Evolutionary conservation across 805 yeast genomes (phyloP).

Genomic region (Pichia scutulata): DNA sequence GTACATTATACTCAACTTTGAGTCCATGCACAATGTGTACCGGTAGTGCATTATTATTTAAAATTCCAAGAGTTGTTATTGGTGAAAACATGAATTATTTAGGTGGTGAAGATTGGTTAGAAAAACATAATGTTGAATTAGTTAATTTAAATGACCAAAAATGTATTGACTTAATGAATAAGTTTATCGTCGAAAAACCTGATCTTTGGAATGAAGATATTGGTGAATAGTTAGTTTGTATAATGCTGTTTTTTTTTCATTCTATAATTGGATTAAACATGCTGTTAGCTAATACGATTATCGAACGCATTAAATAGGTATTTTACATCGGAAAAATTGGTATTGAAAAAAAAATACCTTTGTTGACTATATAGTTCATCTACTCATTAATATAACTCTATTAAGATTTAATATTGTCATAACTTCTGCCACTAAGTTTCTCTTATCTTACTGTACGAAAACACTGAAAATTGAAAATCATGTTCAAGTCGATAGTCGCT

Average conservation of each 20-base stretch:
- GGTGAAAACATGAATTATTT: conserved; percentile 81
- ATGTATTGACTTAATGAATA: conserved; percentile 66
- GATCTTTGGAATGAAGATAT: conserved; percentile 77
- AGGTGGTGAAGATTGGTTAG: conserved; percentile 77
- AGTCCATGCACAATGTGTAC: conserved; percentile 96
- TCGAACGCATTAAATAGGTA: too few relatives aligned
- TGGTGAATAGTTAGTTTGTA: conserved; percentile 32
- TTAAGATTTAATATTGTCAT: too few relatives aligned
- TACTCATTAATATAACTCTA: too few relatives aligned
- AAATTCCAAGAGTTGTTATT: conserved; percentile 76
- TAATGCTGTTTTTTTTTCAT: too few relatives aligned
- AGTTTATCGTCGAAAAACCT: conserved; percentile 74
- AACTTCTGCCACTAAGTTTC: too few relatives aligned
- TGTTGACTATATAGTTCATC: neutral
- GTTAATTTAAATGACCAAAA: conserved; percentile 49
- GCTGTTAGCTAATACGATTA: too few relatives aligned
- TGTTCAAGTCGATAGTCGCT: neutral
- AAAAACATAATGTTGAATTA: conserved; percentile 63
- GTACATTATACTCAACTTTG: conserved; percentile 87
- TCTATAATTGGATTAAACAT: too few relatives aligned
- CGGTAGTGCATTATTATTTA: conserved; percentile 87
- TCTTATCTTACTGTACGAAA: too few relatives aligned
- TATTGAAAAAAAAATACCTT: too few relatives aligned
- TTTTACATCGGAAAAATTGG: too few relatives aligned
- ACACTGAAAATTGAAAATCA: too few relatives aligned